phyloP scores from a whole-genome alignment of 2,329 filamentous ascomycete species.

The Trichoderma hamatum region DNA sequence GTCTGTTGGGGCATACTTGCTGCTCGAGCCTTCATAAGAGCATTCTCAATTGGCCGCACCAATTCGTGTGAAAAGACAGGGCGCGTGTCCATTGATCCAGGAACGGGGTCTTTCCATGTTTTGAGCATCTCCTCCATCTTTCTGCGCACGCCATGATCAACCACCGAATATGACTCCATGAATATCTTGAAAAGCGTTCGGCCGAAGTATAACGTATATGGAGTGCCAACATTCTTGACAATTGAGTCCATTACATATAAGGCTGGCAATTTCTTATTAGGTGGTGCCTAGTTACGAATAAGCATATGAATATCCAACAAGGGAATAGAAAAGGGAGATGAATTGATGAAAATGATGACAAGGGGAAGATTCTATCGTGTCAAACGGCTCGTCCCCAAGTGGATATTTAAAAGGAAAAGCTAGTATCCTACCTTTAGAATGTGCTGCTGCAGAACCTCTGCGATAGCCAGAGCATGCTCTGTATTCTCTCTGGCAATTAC shows the following conservation, averaged over 20 bases:
- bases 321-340: not conserved
- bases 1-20: slow-evolving; percentile 60
- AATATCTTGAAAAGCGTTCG: slow-evolving; percentile 91
- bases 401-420: not conserved
- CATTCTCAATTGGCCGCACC: slow-evolving; percentile 90
- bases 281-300: slow-evolving; percentile 68
- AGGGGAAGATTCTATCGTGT: not conserved
- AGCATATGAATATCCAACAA: slow-evolving; percentile 37
- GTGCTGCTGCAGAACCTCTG: slow-evolving; percentile 85
- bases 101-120: slow-evolving; percentile 97
- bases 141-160: slow-evolving; percentile 78
- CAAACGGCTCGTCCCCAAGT: not conserved
- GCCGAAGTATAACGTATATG: slow-evolving; percentile 93
- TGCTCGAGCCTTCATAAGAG: slow-evolving; percentile 78
- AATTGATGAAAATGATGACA: not conserved
- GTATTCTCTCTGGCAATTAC: slow-evolving; percentile 98
- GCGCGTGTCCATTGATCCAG: slow-evolving; percentile 87
- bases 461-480: slow-evolving; percentile 91
- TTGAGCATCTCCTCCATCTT: slow-evolving; percentile 97
- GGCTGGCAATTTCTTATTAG: slow-evolving; percentile 88
- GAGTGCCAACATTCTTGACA: slow-evolving; percentile 97
- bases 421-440: slow-evolving; percentile 82
- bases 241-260: slow-evolving; percentile 97
- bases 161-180: slow-evolving; percentile 93
- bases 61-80: slow-evolving; percentile 89